Percentiles rank a stretch among this genome's conserved stretches.
These are phyloP conservation scores for Juglanconis juglandina DNA, from an alignment of 2,329 filamentous ascomycete genomes.

Conservation along the genomic window DNA sequence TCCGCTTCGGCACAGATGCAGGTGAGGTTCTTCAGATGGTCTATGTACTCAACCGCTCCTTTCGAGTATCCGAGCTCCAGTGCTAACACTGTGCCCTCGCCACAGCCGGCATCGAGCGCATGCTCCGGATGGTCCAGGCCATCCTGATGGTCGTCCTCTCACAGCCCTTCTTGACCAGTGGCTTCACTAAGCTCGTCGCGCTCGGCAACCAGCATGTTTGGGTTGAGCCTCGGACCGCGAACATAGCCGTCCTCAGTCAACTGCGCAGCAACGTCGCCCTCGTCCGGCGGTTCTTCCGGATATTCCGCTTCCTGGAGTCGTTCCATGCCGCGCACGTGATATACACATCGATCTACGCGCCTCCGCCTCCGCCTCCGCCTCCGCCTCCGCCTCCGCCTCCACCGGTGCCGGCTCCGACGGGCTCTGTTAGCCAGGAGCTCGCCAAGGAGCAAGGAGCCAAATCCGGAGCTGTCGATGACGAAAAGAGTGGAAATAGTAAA, in stretches of 20 bases:
- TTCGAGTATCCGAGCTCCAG: background rate
- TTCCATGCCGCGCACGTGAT: slow-evolving; percentile 49
- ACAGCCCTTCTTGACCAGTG: slow-evolving; percentile 5
- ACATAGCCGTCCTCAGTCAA: background rate
- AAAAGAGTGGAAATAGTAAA: background rate
- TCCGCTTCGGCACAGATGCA: slow-evolving; percentile 32
- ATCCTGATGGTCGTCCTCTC: slow-evolving; percentile 13
- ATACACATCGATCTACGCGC: slow-evolving; percentile 29
- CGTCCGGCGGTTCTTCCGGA: slow-evolving; percentile 61
- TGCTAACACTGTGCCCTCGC: background rate
- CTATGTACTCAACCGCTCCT: background rate
- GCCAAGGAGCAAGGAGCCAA: background rate
- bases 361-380: slow-evolving; percentile 13
- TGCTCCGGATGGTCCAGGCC: slow-evolving; percentile 15
- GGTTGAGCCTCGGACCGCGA: background rate
- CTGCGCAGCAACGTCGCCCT: slow-evolving; percentile 9
- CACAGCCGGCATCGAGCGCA: slow-evolving; percentile 15
- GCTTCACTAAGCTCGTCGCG: slow-evolving; percentile 4
- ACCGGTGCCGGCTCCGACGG: background rate
- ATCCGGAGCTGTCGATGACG: too few species aligned
- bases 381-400: background rate
- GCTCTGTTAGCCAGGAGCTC: background rate
- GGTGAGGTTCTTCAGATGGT: slow-evolving; percentile 16
- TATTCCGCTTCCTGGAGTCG: slow-evolving; percentile 65
- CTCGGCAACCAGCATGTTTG: slow-evolving; percentile 11